phyloP scores from a whole-genome alignment of 352 stramenopile genomes.

The Peronosclerospora sorghi region DNA sequence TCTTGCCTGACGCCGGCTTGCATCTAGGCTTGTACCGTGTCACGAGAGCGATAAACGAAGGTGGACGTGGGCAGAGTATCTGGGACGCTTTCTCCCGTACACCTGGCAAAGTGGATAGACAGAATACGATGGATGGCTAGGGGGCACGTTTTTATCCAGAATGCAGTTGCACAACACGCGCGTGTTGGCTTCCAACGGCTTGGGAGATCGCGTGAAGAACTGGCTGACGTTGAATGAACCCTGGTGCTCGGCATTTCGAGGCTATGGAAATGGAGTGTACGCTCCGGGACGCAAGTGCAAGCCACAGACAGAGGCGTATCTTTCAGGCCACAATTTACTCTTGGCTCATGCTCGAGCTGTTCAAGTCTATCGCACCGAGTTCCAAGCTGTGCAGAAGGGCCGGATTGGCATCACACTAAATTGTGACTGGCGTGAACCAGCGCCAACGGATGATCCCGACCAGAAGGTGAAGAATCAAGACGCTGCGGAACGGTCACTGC shows the following conservation, averaged over 20 bases:
- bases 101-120: no score
- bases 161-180: slow-evolving; percentile 74
- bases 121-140: slow-evolving; percentile 64
- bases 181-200: slow-evolving; percentile 81
- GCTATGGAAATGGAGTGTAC: slow-evolving; percentile 77
- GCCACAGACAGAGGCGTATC: slow-evolving; percentile 58
- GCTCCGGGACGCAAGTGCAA: slow-evolving; percentile 54
- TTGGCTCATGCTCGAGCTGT: slow-evolving; percentile 80
- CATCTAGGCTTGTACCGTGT: no score
- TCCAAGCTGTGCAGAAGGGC: slow-evolving; percentile 47
- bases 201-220: slow-evolving; percentile 87
- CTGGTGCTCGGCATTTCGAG: slow-evolving; percentile 77
- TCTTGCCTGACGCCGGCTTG: no score
- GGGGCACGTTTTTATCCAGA: slow-evolving; percentile 34
- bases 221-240: slow-evolving; percentile 92
- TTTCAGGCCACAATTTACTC: slow-evolving; percentile 81
- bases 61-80: no score
- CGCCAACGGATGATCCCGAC: slow-evolving; percentile 29
- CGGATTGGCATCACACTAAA: slow-evolving; percentile 88
- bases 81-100: no score
- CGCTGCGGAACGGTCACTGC: slow-evolving; percentile 67
- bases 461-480: slow-evolving; percentile 45
- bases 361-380: slow-evolving; percentile 72
- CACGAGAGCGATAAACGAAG: no score
- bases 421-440: slow-evolving; percentile 83